Evolutionary conservation across 2,329 filamentous ascomycete species (phyloP), one percentile per base, ranked within the genome.

Genomic region (Neospermospora avenae): DNA sequence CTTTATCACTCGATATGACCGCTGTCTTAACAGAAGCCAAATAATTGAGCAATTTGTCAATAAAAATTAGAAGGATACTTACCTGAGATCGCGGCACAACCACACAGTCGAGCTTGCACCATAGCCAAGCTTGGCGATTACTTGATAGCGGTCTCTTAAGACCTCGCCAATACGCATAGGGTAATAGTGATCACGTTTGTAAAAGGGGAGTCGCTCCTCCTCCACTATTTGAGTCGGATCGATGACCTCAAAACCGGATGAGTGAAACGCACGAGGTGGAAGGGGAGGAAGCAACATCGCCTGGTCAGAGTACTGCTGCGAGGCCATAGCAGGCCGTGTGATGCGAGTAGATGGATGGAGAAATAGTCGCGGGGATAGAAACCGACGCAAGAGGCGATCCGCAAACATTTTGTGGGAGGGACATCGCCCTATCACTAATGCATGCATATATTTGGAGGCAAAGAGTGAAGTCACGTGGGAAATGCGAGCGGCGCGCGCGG

Each of bases 11-110:
- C 55, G 37, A 25, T 63, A 61, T 61, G n/a, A 42, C 16, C 52
- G 58, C 4, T 58, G 31, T 39, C 61, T 63, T 58, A 48, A 24
- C 16, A 13, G 41, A 63, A 57, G 35, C 28, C 35, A 42, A 37
- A 45, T 45, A 57, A 18, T 57, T 58, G 16, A 59, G 56, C 28
- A 60, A 58, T 57, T 25, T 16, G 28, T 24, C 10, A 39, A 45
- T 46, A 14, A 55, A 37, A 59, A 57, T 48, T 18, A 34, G 52
- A 60, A 35, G 46, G 46, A 31, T 35, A 16, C n/a, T 44, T 63
- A 61, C 49, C 60, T 58, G 6, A 76, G 69, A 69, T 78, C 75
- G 28, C 66, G 72, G 46, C 72, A 73, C 0, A 79, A 71, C 77
- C 77, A 80, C 4, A 76, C 63, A 13, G 63, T 65, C 39, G 63